A percentile compares a stretch with the other conserved stretches of the same genome.
Evolutionary conservation across 2,329 filamentous ascomycete species (phyloP).

Genomic region (Chaetothyriales sp.): DNA sequence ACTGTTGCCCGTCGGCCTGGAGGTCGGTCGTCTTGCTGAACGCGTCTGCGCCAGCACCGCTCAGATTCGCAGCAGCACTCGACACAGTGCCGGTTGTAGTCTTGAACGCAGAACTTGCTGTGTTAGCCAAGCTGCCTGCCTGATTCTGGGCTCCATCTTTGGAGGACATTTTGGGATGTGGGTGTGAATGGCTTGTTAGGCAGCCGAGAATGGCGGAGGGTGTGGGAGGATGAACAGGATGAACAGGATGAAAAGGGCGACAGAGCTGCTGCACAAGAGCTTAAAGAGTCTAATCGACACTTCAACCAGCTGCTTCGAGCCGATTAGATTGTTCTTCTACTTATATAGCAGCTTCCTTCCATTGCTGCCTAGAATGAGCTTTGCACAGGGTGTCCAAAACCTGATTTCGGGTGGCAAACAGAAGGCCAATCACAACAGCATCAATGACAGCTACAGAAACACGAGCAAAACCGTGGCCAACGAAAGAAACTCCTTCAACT

Average conservation of each 20-base stretch:
- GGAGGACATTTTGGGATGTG: neutral
- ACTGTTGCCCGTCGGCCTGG: conserved; percentile 5
- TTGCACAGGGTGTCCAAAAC: neutral
- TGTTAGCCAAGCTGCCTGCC: neutral
- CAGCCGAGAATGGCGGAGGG: too few species aligned
- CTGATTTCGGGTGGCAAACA: neutral
- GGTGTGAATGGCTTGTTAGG: neutral
- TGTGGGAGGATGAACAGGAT: too few species aligned
- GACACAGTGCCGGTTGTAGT: neutral
- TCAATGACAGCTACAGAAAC: neutral
- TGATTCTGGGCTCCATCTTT: conserved; percentile 1
- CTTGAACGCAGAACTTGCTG: neutral
- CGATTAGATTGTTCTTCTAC: too few species aligned
- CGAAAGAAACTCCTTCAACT: neutral
- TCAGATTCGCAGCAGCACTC: neutral
- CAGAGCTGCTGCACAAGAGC: neutral
- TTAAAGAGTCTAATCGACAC: neutral
- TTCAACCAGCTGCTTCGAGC: neutral
- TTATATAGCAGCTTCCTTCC: neutral
- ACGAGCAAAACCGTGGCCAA: neutral
- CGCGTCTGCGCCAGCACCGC: conserved; percentile 12
- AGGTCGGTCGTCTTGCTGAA: conserved; percentile 15
- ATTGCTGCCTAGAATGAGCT: neutral
- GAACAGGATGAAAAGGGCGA: too few species aligned
- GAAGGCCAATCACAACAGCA: neutral